Percentiles rank a stretch among this genome's conserved stretches.
These are phyloP conservation scores for Asterionellopsis glacialis DNA, from an alignment of 108 stramenopile genomes.

Conservation along the genomic window DNA sequence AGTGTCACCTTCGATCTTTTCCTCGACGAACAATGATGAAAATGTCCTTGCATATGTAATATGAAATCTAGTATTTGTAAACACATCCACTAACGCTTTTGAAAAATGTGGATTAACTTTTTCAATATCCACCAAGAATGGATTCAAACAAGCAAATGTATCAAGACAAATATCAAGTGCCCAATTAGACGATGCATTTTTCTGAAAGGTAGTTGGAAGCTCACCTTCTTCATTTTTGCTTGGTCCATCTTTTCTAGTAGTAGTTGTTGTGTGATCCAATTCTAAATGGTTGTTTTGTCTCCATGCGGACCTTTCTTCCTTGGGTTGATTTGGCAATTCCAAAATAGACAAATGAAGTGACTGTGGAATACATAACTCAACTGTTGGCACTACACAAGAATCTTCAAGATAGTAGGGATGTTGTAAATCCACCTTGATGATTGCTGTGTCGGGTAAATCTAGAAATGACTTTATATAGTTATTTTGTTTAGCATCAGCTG, in stretches of 20 bases:
- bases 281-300: too few species aligned
- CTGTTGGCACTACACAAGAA: conserved; percentile 17
- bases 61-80: background rate
- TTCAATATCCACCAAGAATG: conserved; percentile 43
- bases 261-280: too few species aligned
- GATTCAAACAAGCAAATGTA: conserved; percentile 55
- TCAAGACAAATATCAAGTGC: conserved; percentile 59
- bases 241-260: too few species aligned
- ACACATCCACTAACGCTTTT: background rate
- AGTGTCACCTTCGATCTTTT: too few species aligned
- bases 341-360: conserved; percentile 23
- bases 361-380: conserved; percentile 28
- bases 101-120: conserved; percentile 3
- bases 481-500: too few species aligned
- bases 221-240: too few species aligned
- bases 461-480: conserved; percentile 21
- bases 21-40: too few species aligned
- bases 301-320: too few species aligned
- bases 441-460: conserved; percentile 29
- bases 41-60: background rate
- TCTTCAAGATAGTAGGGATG: conserved; percentile 57
- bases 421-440: conserved; percentile 29
- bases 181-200: conserved; percentile 17
- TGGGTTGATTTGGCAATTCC: background rate
- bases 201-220: too few species aligned